Conservation (phyloP, 768 basidiomycete species). For the Suillus tomentosus region DNA sequence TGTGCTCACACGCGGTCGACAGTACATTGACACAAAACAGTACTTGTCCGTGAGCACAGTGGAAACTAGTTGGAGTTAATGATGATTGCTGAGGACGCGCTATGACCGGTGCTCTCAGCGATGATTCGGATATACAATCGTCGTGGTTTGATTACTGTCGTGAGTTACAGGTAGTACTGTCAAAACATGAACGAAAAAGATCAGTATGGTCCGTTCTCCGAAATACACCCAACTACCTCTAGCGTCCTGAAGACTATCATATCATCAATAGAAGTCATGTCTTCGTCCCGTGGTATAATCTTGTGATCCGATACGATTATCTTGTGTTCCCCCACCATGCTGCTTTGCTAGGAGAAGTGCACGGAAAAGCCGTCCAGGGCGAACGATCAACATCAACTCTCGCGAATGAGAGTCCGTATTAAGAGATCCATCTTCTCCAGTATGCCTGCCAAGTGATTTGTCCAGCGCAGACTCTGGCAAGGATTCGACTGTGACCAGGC, state of each 20-base stretch:
- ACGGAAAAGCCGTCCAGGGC: not conserved
- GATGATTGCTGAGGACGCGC: too few relatives aligned
- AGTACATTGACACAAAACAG: not conserved
- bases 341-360: conserved; percentile 2
- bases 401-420: not conserved
- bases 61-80: too few relatives aligned
- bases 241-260: not conserved
- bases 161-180: not conserved
- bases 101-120: not conserved
- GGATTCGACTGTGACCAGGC: not conserved
- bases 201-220: not conserved
- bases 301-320: not conserved
- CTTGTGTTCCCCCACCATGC: not conserved
- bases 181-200: not conserved
- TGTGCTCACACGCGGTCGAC: not conserved
- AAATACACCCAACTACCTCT: not conserved
- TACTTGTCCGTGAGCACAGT: not conserved
- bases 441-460: not conserved
- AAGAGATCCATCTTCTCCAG: not conserved
- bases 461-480: not conserved
- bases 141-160: too few relatives aligned
- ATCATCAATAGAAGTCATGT: not conserved
- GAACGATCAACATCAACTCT: not conserved
- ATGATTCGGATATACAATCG: not conserved
- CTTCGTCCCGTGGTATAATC: not conserved